Conservation (phyloP, 257 asterid genomes). For the Linderniella brevidens region DNA sequence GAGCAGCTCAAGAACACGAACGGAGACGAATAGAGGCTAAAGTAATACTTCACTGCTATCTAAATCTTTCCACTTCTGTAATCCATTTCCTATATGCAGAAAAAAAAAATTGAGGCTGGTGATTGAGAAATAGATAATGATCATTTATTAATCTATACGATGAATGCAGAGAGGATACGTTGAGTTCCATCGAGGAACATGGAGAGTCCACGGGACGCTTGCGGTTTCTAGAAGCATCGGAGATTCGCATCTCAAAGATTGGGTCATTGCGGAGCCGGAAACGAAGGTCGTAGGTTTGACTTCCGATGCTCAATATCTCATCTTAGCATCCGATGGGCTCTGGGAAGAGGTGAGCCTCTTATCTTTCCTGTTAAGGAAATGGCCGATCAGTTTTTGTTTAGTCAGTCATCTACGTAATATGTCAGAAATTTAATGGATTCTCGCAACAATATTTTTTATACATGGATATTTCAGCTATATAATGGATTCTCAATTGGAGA, state of each 20-base stretch:
- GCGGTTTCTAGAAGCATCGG: slow-evolving; percentile 88
- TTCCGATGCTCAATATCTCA: slow-evolving; percentile 61
- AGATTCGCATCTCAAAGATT: slow-evolving; percentile 70
- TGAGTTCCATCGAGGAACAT: slow-evolving; percentile 63
- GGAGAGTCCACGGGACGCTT: slow-evolving; percentile 81
- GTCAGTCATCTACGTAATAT: neutral
- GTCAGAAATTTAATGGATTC: too few species aligned
- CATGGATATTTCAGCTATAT: too few species aligned
- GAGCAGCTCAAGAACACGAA: slow-evolving; percentile 57
- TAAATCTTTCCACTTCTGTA: neutral
- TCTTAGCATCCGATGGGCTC: slow-evolving; percentile 82
- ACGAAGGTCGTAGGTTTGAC: slow-evolving; percentile 35
- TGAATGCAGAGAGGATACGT: slow-evolving; percentile 60
- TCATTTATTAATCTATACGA: neutral
- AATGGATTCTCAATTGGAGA: too few species aligned
- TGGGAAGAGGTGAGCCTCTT: slow-evolving; percentile 59
- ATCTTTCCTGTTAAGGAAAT: neutral
- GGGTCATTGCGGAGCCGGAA: slow-evolving; percentile 79
- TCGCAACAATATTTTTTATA: too few species aligned
- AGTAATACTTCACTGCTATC: slow-evolving; percentile 15
- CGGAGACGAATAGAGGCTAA: slow-evolving; percentile 57
- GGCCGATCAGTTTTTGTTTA: neutral
- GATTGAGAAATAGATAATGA: neutral
- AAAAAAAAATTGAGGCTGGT: neutral
- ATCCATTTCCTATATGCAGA: neutral